Conservation (phyloP, 208 protist genomes). For the Trypanosoma conorhini region DNA sequence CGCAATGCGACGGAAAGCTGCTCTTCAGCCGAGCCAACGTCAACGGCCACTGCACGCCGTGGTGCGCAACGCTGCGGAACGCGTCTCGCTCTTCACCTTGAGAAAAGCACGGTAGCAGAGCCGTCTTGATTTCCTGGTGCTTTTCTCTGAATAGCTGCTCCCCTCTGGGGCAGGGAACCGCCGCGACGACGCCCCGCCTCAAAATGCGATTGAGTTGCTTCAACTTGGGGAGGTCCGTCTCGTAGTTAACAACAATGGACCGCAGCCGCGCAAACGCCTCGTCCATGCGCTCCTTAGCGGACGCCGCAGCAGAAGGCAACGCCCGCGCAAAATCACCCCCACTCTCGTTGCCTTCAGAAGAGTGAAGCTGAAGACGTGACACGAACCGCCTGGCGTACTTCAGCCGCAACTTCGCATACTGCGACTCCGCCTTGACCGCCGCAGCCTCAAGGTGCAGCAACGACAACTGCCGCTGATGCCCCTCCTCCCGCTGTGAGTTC, state of each 20-base stretch:
- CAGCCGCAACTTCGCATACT: neutral
- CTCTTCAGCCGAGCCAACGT: conserved; percentile 6
- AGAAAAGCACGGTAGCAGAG: neutral
- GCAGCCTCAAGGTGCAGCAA: neutral
- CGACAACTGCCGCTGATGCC: neutral
- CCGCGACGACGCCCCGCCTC: no score
- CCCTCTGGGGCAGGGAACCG: neutral
- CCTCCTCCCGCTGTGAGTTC: neutral
- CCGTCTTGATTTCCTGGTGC: conserved; percentile 29
- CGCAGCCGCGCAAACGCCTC: conserved; percentile 2
- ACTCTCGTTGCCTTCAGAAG: neutral
- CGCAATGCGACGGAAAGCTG: conserved; percentile 15
- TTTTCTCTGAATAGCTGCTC: conserved; percentile 29
- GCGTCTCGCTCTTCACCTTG: neutral
- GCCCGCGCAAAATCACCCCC: neutral
- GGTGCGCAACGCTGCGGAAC: neutral
- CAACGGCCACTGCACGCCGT: conserved; percentile 13
- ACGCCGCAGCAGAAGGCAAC: neutral
- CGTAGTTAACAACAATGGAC: conserved; percentile 23
- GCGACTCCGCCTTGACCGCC: neutral
- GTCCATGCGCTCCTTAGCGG: neutral
- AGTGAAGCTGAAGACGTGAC: neutral
- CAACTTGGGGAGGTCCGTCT: conserved; percentile 12
- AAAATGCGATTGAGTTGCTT: neutral
- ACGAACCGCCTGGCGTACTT: conserved; percentile 12